Conservation (phyloP, 208 protist species). For the Vickermania ingenoplastis region DNA sequence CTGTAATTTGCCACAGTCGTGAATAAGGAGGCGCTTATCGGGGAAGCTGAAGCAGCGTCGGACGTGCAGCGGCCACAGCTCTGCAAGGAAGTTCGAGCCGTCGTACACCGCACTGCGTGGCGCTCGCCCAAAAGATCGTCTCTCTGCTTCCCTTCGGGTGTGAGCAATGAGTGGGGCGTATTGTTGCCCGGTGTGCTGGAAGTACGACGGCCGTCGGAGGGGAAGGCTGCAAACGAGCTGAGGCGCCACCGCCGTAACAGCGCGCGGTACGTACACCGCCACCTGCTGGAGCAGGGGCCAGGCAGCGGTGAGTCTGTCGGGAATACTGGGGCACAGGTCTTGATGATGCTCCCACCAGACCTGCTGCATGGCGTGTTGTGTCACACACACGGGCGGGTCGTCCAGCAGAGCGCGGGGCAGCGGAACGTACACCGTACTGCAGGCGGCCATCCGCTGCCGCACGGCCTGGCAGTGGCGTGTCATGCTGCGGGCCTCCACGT, state of each 20-base stretch:
- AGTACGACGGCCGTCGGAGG: slow-evolving; percentile 15
- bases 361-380: neutral
- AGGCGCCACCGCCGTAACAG: slow-evolving; percentile 22
- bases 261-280: slow-evolving; percentile 50
- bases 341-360: neutral
- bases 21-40: slow-evolving; percentile 92
- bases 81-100: slow-evolving; percentile 31
- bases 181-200: slow-evolving; percentile 16
- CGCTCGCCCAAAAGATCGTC: neutral
- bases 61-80: slow-evolving; percentile 68
- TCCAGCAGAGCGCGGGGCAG: neutral
- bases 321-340: slow-evolving; percentile 29
- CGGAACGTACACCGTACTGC: neutral
- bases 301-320: slow-evolving; percentile 19
- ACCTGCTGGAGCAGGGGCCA: slow-evolving; percentile 38
- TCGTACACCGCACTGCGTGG: slow-evolving; percentile 25
- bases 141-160: slow-evolving; percentile 9
- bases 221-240: slow-evolving; percentile 35
- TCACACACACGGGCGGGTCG: neutral
- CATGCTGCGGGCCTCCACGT: neutral
- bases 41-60: slow-evolving; percentile 88
- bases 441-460: slow-evolving; percentile 10
- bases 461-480: slow-evolving; percentile 7
- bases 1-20: slow-evolving; percentile 97
- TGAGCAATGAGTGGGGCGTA: slow-evolving; percentile 30